phyloP scores from a whole-genome alignment of 257 asterid genomes.

The Voacanga thouarsii region DNA sequence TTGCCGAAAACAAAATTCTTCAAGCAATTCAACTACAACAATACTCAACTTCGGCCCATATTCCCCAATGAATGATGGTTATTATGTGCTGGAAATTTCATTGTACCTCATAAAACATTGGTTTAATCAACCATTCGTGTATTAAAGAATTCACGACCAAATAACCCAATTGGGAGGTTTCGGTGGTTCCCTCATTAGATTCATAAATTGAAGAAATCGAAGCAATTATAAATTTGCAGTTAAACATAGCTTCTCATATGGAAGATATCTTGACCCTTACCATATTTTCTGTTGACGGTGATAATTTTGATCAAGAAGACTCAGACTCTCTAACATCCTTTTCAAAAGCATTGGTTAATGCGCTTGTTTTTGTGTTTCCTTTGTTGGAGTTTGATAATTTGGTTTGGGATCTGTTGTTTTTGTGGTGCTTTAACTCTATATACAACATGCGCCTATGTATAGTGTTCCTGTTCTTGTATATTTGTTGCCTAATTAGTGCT shows the following conservation, averaged over 20 bases:
- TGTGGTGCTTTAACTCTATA: too few species aligned
- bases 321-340: not conserved
- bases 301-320: not conserved
- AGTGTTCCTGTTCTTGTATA: too few species aligned
- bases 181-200: not conserved
- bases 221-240: not conserved
- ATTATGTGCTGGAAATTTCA: constrained; percentile 27
- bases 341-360: not conserved
- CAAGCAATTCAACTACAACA: constrained; percentile 17
- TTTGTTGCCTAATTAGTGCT: too few species aligned
- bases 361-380: too few species aligned
- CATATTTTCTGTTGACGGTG: not conserved
- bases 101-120: constrained; percentile 31
- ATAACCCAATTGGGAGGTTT: constrained; percentile 47
- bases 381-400: too few species aligned
- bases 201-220: too few species aligned
- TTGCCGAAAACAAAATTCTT: constrained; percentile 9
- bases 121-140: constrained; percentile 36
- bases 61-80: constrained; percentile 32
- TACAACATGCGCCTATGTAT: too few species aligned
- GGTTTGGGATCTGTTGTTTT: too few species aligned
- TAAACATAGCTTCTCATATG: too few species aligned
- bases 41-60: constrained; percentile 35
- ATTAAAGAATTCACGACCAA: constrained; percentile 39
- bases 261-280: not conserved